phyloP scores from a whole-genome alignment of 495 filamentous ascomycete genomes.

The Opeltia flavorubescens region DNA sequence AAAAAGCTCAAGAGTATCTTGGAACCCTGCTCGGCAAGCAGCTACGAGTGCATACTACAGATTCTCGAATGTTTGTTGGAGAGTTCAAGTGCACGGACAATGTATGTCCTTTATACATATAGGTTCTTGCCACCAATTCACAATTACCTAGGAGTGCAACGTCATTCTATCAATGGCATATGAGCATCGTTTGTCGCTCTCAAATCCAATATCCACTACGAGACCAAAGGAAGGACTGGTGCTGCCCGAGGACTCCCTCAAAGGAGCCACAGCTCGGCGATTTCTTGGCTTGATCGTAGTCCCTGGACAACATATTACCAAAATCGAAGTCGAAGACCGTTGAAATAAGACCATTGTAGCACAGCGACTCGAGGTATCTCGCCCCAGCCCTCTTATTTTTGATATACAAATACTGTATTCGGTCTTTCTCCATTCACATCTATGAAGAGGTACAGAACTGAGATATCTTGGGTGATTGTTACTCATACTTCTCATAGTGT shows the following conservation, averaged over 20 bases:
- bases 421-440: too few species aligned
- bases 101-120: conserved; percentile 30
- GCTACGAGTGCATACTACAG: conserved; percentile 68
- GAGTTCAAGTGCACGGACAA: conserved; percentile 89
- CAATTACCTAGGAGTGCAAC: conserved; percentile 49
- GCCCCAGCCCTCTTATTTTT: too few species aligned
- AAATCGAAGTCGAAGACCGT: conserved; percentile 72
- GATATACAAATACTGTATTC: too few species aligned
- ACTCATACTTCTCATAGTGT: too few species aligned
- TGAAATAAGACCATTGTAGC: too few species aligned
- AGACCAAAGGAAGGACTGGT: conserved; percentile 19
- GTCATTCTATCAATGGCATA: conserved; percentile 71
- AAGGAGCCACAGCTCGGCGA: conserved; percentile 62
- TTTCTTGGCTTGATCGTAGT: conserved; percentile 85
- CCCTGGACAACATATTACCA: conserved; percentile 70
- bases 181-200: conserved; percentile 60
- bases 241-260: conserved; percentile 25
- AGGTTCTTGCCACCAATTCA: not conserved
- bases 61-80: conserved; percentile 79
- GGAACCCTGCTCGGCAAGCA: conserved; percentile 33
- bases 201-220: conserved; percentile 28
- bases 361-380: too few species aligned
- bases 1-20: conserved; percentile 29
- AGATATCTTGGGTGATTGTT: too few species aligned
- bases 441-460: too few species aligned